Evolutionary conservation across 2,329 filamentous ascomycete species (phyloP).

Genomic region (Aspergillus nomiae): DNA sequence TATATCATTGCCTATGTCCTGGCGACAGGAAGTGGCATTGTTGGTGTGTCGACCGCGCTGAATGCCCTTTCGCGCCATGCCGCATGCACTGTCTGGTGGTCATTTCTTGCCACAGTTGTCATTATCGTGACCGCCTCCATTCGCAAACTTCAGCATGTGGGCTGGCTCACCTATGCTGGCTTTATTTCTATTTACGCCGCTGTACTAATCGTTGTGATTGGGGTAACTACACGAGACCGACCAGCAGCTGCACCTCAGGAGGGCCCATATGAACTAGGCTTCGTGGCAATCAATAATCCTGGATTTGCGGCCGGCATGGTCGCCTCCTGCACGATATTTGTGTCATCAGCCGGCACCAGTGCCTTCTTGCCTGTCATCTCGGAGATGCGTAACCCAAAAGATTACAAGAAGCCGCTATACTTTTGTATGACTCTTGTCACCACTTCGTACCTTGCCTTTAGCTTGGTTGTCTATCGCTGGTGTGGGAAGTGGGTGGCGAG

Average conservation of each 20-base stretch:
- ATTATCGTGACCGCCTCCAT: constrained; percentile 52
- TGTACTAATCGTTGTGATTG: constrained; percentile 61
- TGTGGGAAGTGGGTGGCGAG: constrained; percentile 65
- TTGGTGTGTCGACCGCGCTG: constrained; percentile 60
- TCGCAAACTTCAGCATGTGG: constrained; percentile 62
- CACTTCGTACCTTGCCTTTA: constrained; percentile 60
- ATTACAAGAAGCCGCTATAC: constrained; percentile 63
- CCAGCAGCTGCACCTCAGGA: constrained; percentile 63
- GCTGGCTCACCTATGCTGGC: constrained; percentile 64
- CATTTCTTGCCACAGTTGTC: constrained; percentile 56
- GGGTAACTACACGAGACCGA: constrained; percentile 58
- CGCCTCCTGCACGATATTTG: constrained; percentile 61
- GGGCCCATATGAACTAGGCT: constrained; percentile 63
- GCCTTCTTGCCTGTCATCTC: constrained; percentile 67
- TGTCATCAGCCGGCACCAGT: constrained; percentile 60
- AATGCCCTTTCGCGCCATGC: constrained; percentile 63
- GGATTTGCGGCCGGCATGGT: constrained; percentile 62
- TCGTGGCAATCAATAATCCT: constrained; percentile 57
- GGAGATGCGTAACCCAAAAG: constrained; percentile 63
- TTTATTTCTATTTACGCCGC: constrained; percentile 61
- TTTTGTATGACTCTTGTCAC: constrained; percentile 61
- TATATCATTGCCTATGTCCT: constrained; percentile 63
- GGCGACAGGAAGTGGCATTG: constrained; percentile 58
- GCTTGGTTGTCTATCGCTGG: constrained; percentile 62
- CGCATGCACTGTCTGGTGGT: constrained; percentile 61